Percentiles rank a stretch among this genome's conserved stretches.
Evolutionary conservation across 2,329 filamentous ascomycete species (phyloP).

Genomic region (Alternaria gansuensis): DNA sequence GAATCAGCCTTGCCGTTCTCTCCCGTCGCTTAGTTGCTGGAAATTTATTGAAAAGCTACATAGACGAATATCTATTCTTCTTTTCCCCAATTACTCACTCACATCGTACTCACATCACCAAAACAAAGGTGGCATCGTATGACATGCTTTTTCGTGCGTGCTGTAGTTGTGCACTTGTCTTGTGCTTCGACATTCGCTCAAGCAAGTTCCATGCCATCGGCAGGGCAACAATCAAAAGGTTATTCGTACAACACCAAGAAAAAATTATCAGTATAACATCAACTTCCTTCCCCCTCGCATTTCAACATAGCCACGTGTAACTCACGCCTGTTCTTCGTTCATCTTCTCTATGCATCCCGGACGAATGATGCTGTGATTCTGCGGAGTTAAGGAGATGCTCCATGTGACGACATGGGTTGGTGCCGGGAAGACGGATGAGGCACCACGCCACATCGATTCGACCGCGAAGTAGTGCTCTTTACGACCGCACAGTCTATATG

Average conservation of each 20-base stretch:
- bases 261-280: too few species aligned
- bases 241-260: neutral
- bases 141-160: neutral
- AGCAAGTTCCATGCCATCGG: neutral
- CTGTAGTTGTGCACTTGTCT: neutral
- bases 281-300: neutral
- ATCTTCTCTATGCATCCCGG: neutral
- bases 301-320: neutral
- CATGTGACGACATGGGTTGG: neutral
- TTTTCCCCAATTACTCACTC: neutral
- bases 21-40: too few species aligned
- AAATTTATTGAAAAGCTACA: neutral
- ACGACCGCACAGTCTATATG: conserved; percentile 2
- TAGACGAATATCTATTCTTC: neutral
- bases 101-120: neutral
- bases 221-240: neutral
- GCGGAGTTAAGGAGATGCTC: conserved; percentile 1
- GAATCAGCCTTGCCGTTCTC: neutral
- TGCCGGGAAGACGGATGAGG: neutral
- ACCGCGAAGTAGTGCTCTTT: conserved; percentile 2
- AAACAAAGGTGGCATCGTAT: neutral
- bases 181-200: neutral
- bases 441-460: conserved; percentile 8
- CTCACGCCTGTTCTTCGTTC: neutral
- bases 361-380: neutral